Base-by-base conservation (phyloP, 2,329 filamentous ascomycete species). In the Ascosphaera aggregata region DNA sequence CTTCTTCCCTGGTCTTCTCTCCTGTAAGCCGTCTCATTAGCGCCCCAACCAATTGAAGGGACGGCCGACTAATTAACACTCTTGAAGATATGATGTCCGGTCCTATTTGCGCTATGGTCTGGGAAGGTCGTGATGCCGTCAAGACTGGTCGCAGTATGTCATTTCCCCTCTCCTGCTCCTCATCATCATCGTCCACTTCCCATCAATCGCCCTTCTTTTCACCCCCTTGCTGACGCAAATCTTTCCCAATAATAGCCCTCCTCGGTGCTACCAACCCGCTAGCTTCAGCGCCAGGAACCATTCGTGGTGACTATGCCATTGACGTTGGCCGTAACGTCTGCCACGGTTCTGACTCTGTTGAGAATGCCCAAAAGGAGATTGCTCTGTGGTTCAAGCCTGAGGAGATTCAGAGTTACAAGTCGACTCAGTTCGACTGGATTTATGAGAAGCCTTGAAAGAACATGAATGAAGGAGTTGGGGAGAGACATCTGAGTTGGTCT, bases 341-440 rank as follows among this genome's bases (percentile, higher is more conserved):
- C 80, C 89, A 98, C 76, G 89, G 89, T 61, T 94, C 84, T 64
- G 89, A 98, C 73, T 76, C 71, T 60, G 86, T 98, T 65, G 89
- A 98, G 76, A 93, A 74, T 69, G 89, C 89, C 66, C 74, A 95
- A 79, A 94, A 95, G 80, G 89, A 98, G 73, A 98, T 98, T 60
- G 78, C 77, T 56, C 76, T 95, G 60, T 98, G 89, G 89, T 98
- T 98, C 80, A 76, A 79, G 65, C 68, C 80, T 51, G 75, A 73
- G 51, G 89, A 95, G 64, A 60, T 93, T 56, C 64, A 82, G 64
- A 69, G 59, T 65, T 95, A 80, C 74, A 86, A 89, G 73, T 67
- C 69, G 51, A 69, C 80, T 59, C 71, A 80, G 66, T 72, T 79
- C 65, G 73, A 80, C 70, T 95, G 89, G 89, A 69, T 95, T 70